Percentiles rank a stretch among this genome's conserved stretches.
These are phyloP conservation scores for Ceriops decandra DNA, from an alignment of 345 rosid genomes.

Conservation along the genomic window DNA sequence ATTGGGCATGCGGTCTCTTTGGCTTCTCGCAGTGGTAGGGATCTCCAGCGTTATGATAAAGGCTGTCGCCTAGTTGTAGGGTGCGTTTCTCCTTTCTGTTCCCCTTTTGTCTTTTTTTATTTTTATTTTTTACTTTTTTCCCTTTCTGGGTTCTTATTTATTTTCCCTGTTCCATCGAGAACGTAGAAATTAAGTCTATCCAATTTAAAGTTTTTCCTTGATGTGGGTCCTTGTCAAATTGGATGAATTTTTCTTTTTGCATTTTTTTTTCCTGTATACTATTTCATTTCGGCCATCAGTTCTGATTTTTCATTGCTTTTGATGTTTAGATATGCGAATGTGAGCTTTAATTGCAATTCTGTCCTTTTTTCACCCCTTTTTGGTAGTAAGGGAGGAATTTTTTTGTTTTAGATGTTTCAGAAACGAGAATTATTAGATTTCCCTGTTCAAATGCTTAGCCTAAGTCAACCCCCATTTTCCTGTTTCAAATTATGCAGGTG, in stretches of 20 bases:
- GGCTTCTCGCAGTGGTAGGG: slow-evolving; percentile 63
- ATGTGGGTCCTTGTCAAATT: background rate
- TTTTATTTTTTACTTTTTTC: background rate
- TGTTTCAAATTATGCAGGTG: slow-evolving; percentile 37
- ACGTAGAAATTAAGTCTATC: background rate
- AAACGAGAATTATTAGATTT: no score
- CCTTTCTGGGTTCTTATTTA: background rate
- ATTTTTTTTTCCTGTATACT: no score
- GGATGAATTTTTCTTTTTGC: background rate
- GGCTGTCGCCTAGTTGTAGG: slow-evolving; percentile 74
- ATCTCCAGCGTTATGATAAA: slow-evolving; percentile 56
- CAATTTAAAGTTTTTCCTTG: background rate
- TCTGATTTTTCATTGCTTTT: no score
- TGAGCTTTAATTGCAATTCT: no score
- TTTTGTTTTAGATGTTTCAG: no score
- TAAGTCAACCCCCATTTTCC: no score
- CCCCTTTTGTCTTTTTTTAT: background rate
- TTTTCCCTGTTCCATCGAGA: background rate
- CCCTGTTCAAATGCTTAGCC: no score
- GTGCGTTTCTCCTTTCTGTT: slow-evolving; percentile 28
- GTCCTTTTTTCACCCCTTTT: no score
- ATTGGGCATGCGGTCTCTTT: slow-evolving; percentile 41
- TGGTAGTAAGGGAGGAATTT: no score
- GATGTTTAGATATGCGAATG: no score
- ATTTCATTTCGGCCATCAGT: no score